Conservation (phyloP, 306 rosid genomes). For the Vigna angularis region DNA sequence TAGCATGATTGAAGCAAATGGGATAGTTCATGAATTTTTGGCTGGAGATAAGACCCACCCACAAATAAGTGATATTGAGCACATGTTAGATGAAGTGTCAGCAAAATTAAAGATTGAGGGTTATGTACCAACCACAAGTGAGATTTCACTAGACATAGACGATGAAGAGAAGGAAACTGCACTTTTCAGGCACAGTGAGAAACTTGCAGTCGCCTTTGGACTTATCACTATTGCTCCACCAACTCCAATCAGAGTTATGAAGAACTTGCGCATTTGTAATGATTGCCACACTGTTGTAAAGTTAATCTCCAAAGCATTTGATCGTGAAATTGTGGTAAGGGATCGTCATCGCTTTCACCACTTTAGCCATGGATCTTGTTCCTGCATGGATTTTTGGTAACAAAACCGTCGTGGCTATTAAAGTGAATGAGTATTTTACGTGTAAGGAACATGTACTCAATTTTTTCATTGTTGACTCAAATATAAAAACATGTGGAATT, state of each 20-base stretch:
- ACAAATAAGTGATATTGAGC: constrained; percentile 63
- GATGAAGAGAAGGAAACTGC: constrained; percentile 83
- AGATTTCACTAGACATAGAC: constrained; percentile 79
- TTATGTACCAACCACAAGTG: constrained; percentile 66
- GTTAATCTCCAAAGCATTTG: constrained; percentile 68
- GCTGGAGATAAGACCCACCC: constrained; percentile 84
- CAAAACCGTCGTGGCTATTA: constrained; percentile 17
- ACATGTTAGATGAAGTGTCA: constrained; percentile 68
- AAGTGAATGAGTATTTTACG: constrained; percentile 62
- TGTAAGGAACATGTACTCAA: constrained; percentile 75
- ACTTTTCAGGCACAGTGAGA: constrained; percentile 75
- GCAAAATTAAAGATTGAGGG: constrained; percentile 75
- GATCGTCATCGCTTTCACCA: constrained; percentile 92
- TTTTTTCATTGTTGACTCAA: constrained; percentile 66
- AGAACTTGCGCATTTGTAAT: constrained; percentile 83
- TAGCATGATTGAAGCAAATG: constrained; percentile 82
- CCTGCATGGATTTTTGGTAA: constrained; percentile 83
- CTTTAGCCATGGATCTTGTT: constrained; percentile 72
- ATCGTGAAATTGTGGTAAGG: constrained; percentile 71
- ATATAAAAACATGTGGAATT: constrained; percentile 59
- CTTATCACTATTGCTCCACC: constrained; percentile 65
- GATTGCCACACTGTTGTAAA: constrained; percentile 80
- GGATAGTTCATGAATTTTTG: constrained; percentile 70
- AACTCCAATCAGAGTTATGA: constrained; percentile 66
- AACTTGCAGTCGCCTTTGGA: constrained; percentile 87